Evolutionary conservation across 2,329 filamentous ascomycete genomes (phyloP).

Genomic region (Aspergillus phoenicis): DNA sequence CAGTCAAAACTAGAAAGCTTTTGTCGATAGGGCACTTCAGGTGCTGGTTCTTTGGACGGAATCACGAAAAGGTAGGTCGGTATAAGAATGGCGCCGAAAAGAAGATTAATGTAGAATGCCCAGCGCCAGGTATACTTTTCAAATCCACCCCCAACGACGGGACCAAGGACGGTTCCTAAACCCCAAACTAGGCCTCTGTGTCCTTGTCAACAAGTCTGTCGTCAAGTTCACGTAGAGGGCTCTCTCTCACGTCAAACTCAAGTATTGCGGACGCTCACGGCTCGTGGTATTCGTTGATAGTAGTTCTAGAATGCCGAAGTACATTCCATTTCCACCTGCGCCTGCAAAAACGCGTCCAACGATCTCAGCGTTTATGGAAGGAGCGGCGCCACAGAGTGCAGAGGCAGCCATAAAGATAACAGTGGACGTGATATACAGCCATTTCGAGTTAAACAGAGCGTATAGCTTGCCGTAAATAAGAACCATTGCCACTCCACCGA

Average conservation of each 20-base stretch:
- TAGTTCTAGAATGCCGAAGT: conserved; percentile 34
- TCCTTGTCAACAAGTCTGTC: background rate
- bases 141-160: conserved; percentile 25
- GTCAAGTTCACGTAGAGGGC: background rate
- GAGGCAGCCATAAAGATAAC: conserved; percentile 9
- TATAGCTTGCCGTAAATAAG: conserved; percentile 5
- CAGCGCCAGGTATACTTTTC: conserved; percentile 4
- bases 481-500: background rate
- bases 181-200: conserved; percentile 42
- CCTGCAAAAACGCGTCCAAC: conserved; percentile 12
- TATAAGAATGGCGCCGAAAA: conserved; percentile 47
- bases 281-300: conserved; percentile 21
- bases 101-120: conserved; percentile 61
- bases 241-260: conserved; percentile 20
- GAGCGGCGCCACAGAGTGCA: conserved; percentile 9
- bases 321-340: conserved; percentile 27
- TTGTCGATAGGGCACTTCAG: conserved; percentile 26
- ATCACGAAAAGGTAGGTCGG: conserved; percentile 52
- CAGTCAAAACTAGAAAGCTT: conserved; percentile 40
- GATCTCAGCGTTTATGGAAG: conserved; percentile 6
- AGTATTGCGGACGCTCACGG: conserved; percentile 31
- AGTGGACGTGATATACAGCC: background rate
- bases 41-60: conserved; percentile 29
- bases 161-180: conserved; percentile 40
- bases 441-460: conserved; percentile 44